A percentile compares a stretch with the other conserved stretches of the same genome.
phyloP scores from a whole-genome alignment of 148 eudicot species.

The Nepenthes gracilis region DNA sequence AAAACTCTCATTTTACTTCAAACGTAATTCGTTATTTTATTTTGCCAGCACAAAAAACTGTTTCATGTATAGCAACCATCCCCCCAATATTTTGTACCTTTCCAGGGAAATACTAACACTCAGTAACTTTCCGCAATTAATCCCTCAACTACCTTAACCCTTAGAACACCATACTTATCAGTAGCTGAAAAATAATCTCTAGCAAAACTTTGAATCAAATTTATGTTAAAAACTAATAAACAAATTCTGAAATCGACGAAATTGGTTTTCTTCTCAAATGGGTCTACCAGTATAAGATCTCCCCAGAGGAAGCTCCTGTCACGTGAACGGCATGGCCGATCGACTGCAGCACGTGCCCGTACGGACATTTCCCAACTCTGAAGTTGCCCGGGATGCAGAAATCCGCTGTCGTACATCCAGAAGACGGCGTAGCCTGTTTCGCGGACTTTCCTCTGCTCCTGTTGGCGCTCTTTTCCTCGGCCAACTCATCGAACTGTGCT shows the following conservation, averaged over 20 bases:
- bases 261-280: neutral
- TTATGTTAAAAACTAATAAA: neutral
- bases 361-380: constrained; percentile 15
- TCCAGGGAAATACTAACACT: too few relatives aligned
- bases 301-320: constrained; percentile 18
- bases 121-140: too few relatives aligned
- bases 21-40: too few relatives aligned
- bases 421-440: constrained; percentile 5
- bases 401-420: constrained; percentile 10
- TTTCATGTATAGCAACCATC: too few relatives aligned
- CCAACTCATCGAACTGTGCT: constrained; percentile 26
- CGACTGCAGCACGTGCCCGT: constrained; percentile 32
- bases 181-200: too few relatives aligned
- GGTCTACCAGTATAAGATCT: constrained; percentile 49
- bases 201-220: too few relatives aligned
- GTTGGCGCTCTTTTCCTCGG: constrained; percentile 11
- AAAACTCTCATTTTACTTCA: too few relatives aligned
- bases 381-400: constrained; percentile 17
- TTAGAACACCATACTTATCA: too few relatives aligned
- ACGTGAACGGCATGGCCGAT: constrained; percentile 56
- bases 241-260: neutral
- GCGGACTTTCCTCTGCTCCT: neutral
- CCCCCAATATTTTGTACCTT: too few relatives aligned
- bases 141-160: too few relatives aligned
- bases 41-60: too few relatives aligned